These are phyloP conservation scores for Fusarium domesticum DNA, from an alignment of 2,329 filamentous ascomycete genomes.

Conservation along the genomic window DNA sequence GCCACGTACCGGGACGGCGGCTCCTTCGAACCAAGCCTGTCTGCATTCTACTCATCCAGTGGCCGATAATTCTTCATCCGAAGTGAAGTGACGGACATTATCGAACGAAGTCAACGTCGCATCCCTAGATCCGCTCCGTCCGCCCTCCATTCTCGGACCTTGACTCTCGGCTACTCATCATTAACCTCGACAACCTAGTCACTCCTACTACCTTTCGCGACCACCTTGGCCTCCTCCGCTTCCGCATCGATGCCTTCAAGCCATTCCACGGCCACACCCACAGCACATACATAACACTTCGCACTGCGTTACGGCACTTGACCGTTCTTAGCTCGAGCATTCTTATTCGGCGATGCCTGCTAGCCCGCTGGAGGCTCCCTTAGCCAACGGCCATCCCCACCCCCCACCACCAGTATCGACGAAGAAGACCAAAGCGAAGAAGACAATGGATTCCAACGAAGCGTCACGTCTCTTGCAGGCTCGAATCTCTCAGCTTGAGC, in stretches of 20 bases:
- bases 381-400: constrained; percentile 41
- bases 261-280: constrained; percentile 15
- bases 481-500: constrained; percentile 92
- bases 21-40: constrained; percentile 14
- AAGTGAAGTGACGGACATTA: constrained; percentile 20
- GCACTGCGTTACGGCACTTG: constrained; percentile 14
- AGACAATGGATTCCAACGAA: constrained; percentile 79
- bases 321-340: constrained; percentile 5
- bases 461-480: constrained; percentile 88
- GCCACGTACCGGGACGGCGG: constrained; percentile 20
- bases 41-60: background rate
- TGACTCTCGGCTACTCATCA: constrained; percentile 9
- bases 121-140: constrained; percentile 1
- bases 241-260: constrained; percentile 24
- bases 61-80: constrained; percentile 17
- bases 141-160: background rate
- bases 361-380: constrained; percentile 41
- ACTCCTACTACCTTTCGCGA: constrained; percentile 12
- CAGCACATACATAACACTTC: constrained; percentile 21
- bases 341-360: constrained; percentile 36
- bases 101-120: constrained; percentile 13
- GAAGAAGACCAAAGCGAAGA: constrained; percentile 84
- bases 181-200: constrained; percentile 13
- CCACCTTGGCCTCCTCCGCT: constrained; percentile 11
- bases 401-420: constrained; percentile 44